These are phyloP conservation scores for Lentinus tigrinus DNA, from an alignment of 768 basidiomycete genomes.

Conservation along the genomic window DNA sequence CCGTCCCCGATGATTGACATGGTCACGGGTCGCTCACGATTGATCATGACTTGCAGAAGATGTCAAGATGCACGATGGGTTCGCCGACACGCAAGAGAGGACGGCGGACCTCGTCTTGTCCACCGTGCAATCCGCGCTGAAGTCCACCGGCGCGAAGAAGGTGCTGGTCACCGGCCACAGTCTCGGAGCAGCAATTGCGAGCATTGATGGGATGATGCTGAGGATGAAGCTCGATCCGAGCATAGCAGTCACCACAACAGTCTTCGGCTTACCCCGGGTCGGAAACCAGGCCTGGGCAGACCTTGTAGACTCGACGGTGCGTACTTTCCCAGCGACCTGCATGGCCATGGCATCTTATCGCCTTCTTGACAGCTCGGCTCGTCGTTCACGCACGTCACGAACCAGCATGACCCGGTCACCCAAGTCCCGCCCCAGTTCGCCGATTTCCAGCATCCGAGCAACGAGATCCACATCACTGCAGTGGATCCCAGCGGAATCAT, in stretches of 20 bases:
- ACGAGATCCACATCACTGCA: slow-evolving; percentile 44
- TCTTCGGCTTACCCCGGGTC: slow-evolving; percentile 44
- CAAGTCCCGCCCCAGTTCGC: slow-evolving; percentile 38
- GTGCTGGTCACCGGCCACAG: slow-evolving; percentile 37
- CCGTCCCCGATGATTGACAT: not conserved
- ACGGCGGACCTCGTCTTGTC: slow-evolving; percentile 36
- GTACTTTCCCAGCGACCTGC: not conserved
- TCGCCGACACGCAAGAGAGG: slow-evolving; percentile 38
- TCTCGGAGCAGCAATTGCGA: slow-evolving; percentile 44
- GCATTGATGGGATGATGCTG: slow-evolving; percentile 43
- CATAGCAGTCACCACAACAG: slow-evolving; percentile 33
- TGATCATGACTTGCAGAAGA: slow-evolving; percentile 18
- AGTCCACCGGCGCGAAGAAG: slow-evolving; percentile 30
- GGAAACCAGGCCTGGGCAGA: slow-evolving; percentile 46
- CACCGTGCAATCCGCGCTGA: slow-evolving; percentile 31
- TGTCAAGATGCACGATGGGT: slow-evolving; percentile 40
- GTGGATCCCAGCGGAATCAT: slow-evolving; percentile 22
- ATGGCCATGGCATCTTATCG: not conserved
- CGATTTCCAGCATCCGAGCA: slow-evolving; percentile 43
- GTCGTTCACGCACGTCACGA: slow-evolving; percentile 35
- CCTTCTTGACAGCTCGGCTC: slow-evolving; percentile 23
- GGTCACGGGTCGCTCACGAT: not conserved
- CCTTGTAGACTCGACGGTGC: slow-evolving; percentile 37
- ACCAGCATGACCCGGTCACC: slow-evolving; percentile 45
- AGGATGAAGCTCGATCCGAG: slow-evolving; percentile 35